phyloP scores from a whole-genome alignment of 371 early-diverging fungal species.

The Entomophthora muscae region DNA sequence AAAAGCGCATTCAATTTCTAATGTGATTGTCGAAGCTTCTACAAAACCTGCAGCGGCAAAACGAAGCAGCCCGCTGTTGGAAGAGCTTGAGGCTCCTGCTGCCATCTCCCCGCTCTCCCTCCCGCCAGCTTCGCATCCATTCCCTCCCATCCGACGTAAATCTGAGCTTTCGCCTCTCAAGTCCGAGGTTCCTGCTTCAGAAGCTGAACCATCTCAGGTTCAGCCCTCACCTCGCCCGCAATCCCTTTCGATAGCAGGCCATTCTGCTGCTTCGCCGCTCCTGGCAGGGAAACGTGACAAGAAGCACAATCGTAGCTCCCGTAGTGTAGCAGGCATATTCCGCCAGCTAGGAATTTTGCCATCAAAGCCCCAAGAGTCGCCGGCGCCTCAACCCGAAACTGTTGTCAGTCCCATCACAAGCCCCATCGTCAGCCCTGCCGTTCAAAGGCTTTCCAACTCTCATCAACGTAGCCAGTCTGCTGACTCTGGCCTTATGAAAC shows the following conservation, averaged over 20 bases:
- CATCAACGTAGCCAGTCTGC: constrained; percentile 6
- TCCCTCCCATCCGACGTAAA: constrained; percentile 1
- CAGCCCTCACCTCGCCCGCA: background rate
- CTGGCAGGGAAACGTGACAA: background rate
- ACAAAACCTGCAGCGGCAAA: background rate
- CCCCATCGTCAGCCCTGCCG: background rate
- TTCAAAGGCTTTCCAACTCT: constrained; percentile 1
- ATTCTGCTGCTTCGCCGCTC: background rate
- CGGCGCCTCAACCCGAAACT: background rate
- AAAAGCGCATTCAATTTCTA: background rate
- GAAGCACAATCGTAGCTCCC: background rate
- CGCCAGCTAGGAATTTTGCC: background rate
- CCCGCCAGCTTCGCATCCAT: background rate
- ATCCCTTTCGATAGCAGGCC: background rate
- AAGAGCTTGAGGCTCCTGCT: background rate
- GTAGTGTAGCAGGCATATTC: constrained; percentile 1
- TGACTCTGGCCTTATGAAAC: constrained; percentile 3
- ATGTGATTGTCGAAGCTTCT: background rate
- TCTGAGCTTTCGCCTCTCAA: constrained; percentile 1
- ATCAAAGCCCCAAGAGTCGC: background rate
- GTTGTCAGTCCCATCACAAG: background rate
- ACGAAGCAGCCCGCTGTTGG: background rate
- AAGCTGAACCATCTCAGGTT: background rate
- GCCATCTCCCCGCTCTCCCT: background rate
- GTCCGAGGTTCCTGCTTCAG: background rate